Evolutionary conservation across 2,329 filamentous ascomycete species (phyloP), one percentile per base, ranked within the genome.

Genomic region (Colletotrichum lini): DNA sequence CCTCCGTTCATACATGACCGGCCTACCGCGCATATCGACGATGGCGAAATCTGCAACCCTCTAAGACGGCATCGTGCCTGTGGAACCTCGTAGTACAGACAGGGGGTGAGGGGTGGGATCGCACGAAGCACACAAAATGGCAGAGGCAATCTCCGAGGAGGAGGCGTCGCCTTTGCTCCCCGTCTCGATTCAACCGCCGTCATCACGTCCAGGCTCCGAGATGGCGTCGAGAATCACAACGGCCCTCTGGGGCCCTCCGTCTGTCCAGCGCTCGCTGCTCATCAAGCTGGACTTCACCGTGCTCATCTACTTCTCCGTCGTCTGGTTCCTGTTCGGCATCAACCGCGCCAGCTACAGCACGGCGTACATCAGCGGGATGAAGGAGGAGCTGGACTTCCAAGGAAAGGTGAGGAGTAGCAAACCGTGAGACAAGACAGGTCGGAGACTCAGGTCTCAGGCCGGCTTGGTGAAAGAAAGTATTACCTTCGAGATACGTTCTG

Each of bases 311-410:
- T 84, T 85, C 72, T 84, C 82, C 0, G 74, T 84, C 15, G 81
- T 85, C n/a, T 85, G 83, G 84, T 85, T 85, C 61, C 76, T 85
- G 4, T 85, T 85, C 66, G 84, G 84, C 38, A 79, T 85, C 59
- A 84, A 83, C 6, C 78, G 83, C 13, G 79, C 83, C 38, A 83
- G 80, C 72, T 85, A 85, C 71, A 80, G 76, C 42, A 83, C 81
- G 0, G 82, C 82, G 4, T 84, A 83, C 73, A 83, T 84, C 66
- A 83, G 81, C 61, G 81, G 82, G 23, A 83, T 83, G 82, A 77
- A 79, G 47, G 80, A 81, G 42, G 81, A 80, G 1, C 68, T 83
- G 2, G 64, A 76, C 8, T 83, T 83, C 58, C 65, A 79, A 49
- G 82, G 81, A 16, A 82, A 82, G 57, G 67, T 70, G 49, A 59